phyloP scores from a whole-genome alignment of 2,329 filamentous ascomycete genomes.

The Bipolaris sorokiniana region DNA sequence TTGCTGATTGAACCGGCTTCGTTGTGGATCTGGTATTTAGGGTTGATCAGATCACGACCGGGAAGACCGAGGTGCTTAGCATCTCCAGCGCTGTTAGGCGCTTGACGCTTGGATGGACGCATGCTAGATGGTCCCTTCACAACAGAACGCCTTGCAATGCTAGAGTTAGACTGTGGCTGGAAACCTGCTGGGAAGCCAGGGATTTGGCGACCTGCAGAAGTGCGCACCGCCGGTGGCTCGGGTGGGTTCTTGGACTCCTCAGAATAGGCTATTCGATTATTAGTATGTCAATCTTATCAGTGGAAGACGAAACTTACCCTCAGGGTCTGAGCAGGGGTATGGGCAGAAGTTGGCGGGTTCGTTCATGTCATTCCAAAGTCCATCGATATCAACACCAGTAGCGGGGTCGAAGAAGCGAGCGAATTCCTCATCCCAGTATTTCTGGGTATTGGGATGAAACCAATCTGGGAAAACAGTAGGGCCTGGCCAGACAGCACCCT shows the following conservation, averaged over 20 bases:
- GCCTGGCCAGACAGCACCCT: constrained; percentile 79
- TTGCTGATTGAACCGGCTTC: constrained; percentile 50
- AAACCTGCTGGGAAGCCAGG: constrained; percentile 72
- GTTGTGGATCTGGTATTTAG: constrained; percentile 70
- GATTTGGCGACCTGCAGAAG: constrained; percentile 64
- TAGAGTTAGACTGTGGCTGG: constrained; percentile 58
- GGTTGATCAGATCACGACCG: constrained; percentile 68
- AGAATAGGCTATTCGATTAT: constrained; percentile 39
- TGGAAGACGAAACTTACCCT: constrained; percentile 18
- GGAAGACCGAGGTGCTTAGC: constrained; percentile 60
- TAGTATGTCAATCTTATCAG: neutral
- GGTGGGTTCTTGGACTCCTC: constrained; percentile 62
- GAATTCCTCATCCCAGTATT: constrained; percentile 75
- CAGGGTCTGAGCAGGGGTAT: constrained; percentile 56
- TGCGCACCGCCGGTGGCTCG: constrained; percentile 65
- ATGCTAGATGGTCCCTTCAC: constrained; percentile 11
- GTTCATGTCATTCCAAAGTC: constrained; percentile 63
- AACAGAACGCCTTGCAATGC: constrained; percentile 20
- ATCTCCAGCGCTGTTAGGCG: constrained; percentile 45
- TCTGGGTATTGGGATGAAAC: constrained; percentile 69
- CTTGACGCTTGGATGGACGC: constrained; percentile 14
- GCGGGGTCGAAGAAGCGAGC: constrained; percentile 67
- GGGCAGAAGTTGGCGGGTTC: constrained; percentile 46
- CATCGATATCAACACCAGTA: constrained; percentile 75
- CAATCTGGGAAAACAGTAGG: constrained; percentile 76